Evolutionary conservation across 345 rosid species (phyloP), one percentile per base, ranked within the genome.

Genomic region (Raphanus sativus): DNA sequence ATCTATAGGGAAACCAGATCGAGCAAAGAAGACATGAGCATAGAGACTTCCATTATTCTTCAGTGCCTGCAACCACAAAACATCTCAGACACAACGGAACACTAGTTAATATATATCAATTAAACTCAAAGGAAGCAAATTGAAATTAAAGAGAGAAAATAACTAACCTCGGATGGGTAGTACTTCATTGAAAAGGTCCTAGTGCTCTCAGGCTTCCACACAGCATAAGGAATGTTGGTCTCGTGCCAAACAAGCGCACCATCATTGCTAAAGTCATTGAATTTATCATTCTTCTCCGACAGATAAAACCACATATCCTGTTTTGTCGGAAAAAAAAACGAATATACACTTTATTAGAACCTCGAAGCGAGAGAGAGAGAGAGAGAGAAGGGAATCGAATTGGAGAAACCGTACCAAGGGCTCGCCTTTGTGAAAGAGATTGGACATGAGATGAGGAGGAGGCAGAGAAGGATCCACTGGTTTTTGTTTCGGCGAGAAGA

Each of bases 221-320:
- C 87, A 38, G 91, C 98, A 75, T 91, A 95, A 74, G 98, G 99
- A 16, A 93, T 88, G 67, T 81, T 89, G 7, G 92, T 83, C 85
- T 95, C 97, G 63, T 93, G 99, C 96, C 99, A 95, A 63, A 89
- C 16, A 81, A 91, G 98, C 1, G 89, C 87, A 45, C 78, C 82
- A 77, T 92, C 92, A 74, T 85, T 88, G 8, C 86, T 85, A 73
- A 95, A 95, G 75, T 91, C 93, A 65, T 70, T 84, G 78, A 92
- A 92, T 74, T 71, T 89, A 45, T 84, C 86, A 25, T 85, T 73
- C 73, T 89, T 73, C 73, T 89, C 93, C 15, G 98, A 88, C 1
- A 91, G 83, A 82, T 94, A 94, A 56, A 95, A 70, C 99, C 99
- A 92, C 98, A 95, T 91, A 82, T 95, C 98, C 98, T 92, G 87